These are phyloP conservation scores for Drosera spatulata DNA, from an alignment of 179 eudicot genomes.

Conservation along the genomic window DNA sequence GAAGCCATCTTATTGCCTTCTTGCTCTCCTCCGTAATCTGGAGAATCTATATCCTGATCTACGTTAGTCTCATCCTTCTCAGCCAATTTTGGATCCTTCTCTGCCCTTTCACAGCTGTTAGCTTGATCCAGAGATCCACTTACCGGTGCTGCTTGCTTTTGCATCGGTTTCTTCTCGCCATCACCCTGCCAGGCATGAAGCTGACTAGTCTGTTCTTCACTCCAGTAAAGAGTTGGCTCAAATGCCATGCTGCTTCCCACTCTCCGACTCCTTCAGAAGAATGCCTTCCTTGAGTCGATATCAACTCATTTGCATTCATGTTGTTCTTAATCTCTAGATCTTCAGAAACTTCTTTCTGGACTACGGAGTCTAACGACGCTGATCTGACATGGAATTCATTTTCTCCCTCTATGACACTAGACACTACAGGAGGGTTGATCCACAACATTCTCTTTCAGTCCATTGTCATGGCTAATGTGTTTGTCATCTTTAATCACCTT, in stretches of 20 bases:
- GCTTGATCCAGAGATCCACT: constrained; percentile 22
- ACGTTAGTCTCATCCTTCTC: constrained; percentile 6
- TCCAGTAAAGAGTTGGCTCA: constrained; percentile 30
- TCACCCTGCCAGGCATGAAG: constrained; percentile 33
- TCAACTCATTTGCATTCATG: constrained; percentile 13
- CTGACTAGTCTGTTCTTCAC: constrained; percentile 33
- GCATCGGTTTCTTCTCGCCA: constrained; percentile 19
- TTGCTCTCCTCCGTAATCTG: constrained; percentile 3
- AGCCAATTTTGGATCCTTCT: constrained; percentile 15
- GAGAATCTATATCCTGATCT: constrained; percentile 3
- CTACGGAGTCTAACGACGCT: constrained; percentile 14
- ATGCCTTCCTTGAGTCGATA: constrained; percentile 17
- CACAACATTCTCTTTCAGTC: constrained; percentile 15
- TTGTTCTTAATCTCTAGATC: constrained; percentile 15
- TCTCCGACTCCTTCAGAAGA: constrained; percentile 31
- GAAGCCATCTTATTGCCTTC: constrained; percentile 1
- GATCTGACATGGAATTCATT: constrained; percentile 16
- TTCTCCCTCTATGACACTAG: constrained; percentile 18
- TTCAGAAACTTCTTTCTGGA: constrained; percentile 9
- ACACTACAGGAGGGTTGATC: constrained; percentile 18
- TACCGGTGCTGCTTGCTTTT: constrained; percentile 19
- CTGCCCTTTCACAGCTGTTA: constrained; percentile 15
- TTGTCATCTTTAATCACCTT: constrained; percentile 21
- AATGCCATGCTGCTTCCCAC: constrained; percentile 39
- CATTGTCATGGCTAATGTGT: constrained; percentile 18